Evolutionary conservation across 352 stramenopile species (phyloP).

Genomic region (Aphanomyces stellatus): DNA sequence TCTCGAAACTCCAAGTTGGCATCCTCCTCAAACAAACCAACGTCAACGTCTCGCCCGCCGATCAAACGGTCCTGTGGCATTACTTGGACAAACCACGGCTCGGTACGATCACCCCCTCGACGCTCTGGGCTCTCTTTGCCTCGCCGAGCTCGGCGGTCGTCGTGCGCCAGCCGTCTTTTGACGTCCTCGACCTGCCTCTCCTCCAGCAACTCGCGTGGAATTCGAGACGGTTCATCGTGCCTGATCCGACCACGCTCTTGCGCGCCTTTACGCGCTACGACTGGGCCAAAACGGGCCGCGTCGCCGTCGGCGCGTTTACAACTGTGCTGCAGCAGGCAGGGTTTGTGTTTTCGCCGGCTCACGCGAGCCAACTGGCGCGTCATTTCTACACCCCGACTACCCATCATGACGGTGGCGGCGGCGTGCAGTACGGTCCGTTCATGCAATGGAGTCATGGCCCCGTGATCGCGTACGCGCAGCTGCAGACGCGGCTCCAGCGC

Average conservation of each 20-base stretch:
- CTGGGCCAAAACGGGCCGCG: constrained; percentile 39
- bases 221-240: constrained; percentile 36
- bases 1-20: constrained; percentile 5
- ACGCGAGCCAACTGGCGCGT: constrained; percentile 42
- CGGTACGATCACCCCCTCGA: neutral
- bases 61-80: constrained; percentile 5
- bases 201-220: constrained; percentile 47
- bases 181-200: constrained; percentile 29
- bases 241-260: constrained; percentile 29
- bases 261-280: constrained; percentile 54
- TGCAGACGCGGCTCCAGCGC: constrained; percentile 29
- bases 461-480: neutral
- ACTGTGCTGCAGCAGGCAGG: constrained; percentile 29
- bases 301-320: constrained; percentile 43
- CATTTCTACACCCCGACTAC: constrained; percentile 29
- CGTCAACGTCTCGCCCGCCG: constrained; percentile 1
- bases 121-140: constrained; percentile 4
- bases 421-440: constrained; percentile 58
- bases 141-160: neutral
- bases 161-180: neutral
- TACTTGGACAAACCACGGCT: neutral
- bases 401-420: no score
- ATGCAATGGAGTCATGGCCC: constrained; percentile 48
- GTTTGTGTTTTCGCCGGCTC: constrained; percentile 36
- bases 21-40: constrained; percentile 21